Conservation (phyloP, 371 early-diverging fungal genomes). For the Apophysomyces elegans region DNA sequence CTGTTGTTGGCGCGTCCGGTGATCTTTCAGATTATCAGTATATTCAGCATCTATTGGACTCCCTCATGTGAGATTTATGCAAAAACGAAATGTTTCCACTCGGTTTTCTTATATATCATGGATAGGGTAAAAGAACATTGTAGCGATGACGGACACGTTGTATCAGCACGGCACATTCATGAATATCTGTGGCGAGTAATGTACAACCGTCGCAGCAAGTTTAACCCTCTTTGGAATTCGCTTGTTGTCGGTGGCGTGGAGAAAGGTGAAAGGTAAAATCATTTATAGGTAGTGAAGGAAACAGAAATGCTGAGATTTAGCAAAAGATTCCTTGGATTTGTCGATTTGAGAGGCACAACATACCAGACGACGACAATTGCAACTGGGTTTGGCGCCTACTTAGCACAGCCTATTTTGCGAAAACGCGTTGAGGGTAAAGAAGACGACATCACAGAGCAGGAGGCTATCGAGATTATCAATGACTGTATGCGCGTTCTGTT, state of each 20-base stretch:
- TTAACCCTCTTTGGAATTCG: constrained; percentile 97
- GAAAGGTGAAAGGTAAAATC: constrained; percentile 63
- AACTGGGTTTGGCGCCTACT: constrained; percentile 96
- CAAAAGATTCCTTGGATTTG: constrained; percentile 89
- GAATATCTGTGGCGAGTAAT: constrained; percentile 91
- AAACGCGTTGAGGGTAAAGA: constrained; percentile 88
- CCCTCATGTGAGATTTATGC: constrained; percentile 70
- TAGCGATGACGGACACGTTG: constrained; percentile 87
- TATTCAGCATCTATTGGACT: constrained; percentile 84
- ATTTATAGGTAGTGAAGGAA: neutral
- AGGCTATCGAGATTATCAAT: constrained; percentile 88
- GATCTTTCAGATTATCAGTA: constrained; percentile 96
- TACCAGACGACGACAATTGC: constrained; percentile 93
- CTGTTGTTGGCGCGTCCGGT: constrained; percentile 93
- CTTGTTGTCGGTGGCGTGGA: constrained; percentile 92
- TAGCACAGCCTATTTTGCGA: constrained; percentile 96
- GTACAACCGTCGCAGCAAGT: constrained; percentile 93
- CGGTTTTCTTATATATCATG: neutral
- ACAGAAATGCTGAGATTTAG: too few relatives aligned
- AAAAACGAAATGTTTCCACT: neutral
- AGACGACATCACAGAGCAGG: constrained; percentile 88
- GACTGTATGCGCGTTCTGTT: constrained; percentile 94
- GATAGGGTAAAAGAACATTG: constrained; percentile 85
- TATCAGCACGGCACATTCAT: constrained; percentile 86
- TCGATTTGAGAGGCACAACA: constrained; percentile 96